phyloP scores from a whole-genome alignment of 176 grass and related monocot species.

The Zizania latifolia region DNA sequence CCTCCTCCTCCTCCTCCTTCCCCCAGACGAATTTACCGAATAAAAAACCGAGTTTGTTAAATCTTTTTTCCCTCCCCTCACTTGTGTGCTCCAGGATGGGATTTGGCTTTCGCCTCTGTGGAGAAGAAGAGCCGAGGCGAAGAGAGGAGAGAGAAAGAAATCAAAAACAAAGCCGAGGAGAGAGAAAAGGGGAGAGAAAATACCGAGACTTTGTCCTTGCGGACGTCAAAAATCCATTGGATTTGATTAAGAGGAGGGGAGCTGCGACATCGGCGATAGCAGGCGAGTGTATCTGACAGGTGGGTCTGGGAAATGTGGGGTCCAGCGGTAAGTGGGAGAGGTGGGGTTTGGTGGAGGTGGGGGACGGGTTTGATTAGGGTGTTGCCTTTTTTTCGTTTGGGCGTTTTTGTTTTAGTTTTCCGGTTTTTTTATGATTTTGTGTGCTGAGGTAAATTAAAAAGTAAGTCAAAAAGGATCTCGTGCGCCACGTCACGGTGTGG shows the following conservation, averaged over 20 bases:
- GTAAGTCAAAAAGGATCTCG: conserved; percentile 29
- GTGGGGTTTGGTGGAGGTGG: neutral
- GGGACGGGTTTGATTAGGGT: neutral
- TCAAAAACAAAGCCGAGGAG: no score
- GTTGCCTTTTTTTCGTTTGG: neutral
- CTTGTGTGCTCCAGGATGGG: neutral
- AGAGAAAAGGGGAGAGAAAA: conserved; percentile 15
- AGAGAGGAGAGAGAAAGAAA: neutral
- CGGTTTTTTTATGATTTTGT: neutral
- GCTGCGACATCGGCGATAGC: fast-evolving
- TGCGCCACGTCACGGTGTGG: conserved; percentile 1
- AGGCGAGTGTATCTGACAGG: fast-evolving
- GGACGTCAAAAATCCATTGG: conserved; percentile 97
- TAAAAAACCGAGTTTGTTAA: neutral
- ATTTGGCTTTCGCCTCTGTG: conserved; percentile 2
- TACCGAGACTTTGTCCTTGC: conserved; percentile 58
- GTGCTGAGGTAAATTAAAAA: conserved; percentile 2
- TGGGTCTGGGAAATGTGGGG: fast-evolving
- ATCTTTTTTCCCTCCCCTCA: no score
- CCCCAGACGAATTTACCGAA: neutral
- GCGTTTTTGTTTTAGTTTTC: neutral
- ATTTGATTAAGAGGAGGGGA: conserved; percentile 58
- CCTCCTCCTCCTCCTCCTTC: no score
- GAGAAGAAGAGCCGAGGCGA: neutral
- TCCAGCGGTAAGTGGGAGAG: fast-evolving